Percentiles rank a stretch among this genome's conserved stretches.
Evolutionary conservation across 805 yeast genomes (phyloP).

Genomic region (Zygosaccharomyces bailii): DNA sequence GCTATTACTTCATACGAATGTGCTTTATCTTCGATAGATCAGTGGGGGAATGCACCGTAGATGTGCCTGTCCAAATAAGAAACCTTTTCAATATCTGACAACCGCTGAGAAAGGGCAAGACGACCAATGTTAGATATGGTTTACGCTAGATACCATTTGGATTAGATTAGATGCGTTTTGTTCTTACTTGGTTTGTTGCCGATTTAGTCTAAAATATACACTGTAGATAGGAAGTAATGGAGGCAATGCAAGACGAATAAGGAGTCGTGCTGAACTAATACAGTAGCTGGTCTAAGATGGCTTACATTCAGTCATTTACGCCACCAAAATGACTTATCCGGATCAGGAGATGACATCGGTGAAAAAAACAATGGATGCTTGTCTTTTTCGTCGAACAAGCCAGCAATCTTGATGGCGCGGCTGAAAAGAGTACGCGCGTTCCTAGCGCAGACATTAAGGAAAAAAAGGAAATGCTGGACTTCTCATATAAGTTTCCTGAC

Average conservation of each 20-base stretch:
- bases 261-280: neutral
- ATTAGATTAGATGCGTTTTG: too few relatives aligned
- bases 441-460: neutral
- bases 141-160: too few relatives aligned
- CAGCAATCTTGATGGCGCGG: neutral
- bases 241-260: too few relatives aligned
- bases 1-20: conserved; percentile 44
- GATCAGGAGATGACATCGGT: too few relatives aligned
- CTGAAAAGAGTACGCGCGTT: neutral
- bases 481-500: neutral
- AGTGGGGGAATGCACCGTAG: conserved; percentile 14
- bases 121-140: too few relatives aligned
- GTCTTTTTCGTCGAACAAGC: neutral
- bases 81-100: conserved; percentile 1
- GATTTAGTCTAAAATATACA: too few relatives aligned
- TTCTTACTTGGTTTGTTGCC: too few relatives aligned
- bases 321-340: too few relatives aligned
- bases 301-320: too few relatives aligned
- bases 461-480: neutral
- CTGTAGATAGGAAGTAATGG: too few relatives aligned
- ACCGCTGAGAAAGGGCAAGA: too few relatives aligned
- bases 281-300: neutral
- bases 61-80: conserved; percentile 16
- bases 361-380: neutral
- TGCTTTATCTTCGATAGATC: conserved; percentile 32